phyloP scores from a whole-genome alignment of 495 filamentous ascomycete genomes.

The Hypoxylon intermedium region DNA sequence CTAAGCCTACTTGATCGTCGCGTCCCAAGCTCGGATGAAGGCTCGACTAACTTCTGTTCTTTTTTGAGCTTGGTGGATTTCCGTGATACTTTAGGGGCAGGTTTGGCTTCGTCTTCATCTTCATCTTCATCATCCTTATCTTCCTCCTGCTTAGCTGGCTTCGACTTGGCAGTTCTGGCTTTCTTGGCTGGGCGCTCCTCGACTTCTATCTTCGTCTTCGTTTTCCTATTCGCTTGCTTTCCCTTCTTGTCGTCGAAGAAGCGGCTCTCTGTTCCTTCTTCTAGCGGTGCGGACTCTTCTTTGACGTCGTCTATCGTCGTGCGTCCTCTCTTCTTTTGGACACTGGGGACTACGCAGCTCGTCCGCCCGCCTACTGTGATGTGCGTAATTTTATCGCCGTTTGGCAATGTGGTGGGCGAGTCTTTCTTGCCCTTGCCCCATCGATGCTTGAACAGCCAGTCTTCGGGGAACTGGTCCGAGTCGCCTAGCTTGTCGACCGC shows the following conservation, averaged over 20 bases:
- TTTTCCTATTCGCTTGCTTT: slow-evolving; percentile 27
- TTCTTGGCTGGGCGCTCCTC: slow-evolving; percentile 40
- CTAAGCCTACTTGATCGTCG: slow-evolving; percentile 49
- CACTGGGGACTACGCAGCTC: slow-evolving; percentile 80
- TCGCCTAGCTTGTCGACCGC: slow-evolving; percentile 83
- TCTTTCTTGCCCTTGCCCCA: slow-evolving; percentile 92
- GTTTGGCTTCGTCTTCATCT: slow-evolving; percentile 7
- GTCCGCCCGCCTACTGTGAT: slow-evolving; percentile 89
- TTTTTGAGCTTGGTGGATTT: slow-evolving; percentile 16
- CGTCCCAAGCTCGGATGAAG: slow-evolving; percentile 27
- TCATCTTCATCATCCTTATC: slow-evolving; percentile 12
- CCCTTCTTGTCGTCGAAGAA: slow-evolving; percentile 36
- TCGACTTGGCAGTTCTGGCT: slow-evolving; percentile 20
- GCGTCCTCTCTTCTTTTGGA: slow-evolving; percentile 77
- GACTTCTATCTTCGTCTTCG: slow-evolving; percentile 11
- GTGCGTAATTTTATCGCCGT: slow-evolving; percentile 81
- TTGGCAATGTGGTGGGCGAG: slow-evolving; percentile 68
- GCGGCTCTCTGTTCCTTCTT: slow-evolving; percentile 38
- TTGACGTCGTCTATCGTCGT: slow-evolving; percentile 43
- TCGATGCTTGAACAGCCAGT: slow-evolving; percentile 91
- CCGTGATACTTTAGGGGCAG: slow-evolving; percentile 3
- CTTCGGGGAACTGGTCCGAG: slow-evolving; percentile 79
- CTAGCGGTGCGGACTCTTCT: slow-evolving; percentile 36
- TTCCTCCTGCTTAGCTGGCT: slow-evolving; percentile 19
- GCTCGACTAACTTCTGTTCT: slow-evolving; percentile 8